Evolutionary conservation across 1,284 basidiomycete genomes (phyloP).

Genomic region (Ceratobasidium sp.): DNA sequence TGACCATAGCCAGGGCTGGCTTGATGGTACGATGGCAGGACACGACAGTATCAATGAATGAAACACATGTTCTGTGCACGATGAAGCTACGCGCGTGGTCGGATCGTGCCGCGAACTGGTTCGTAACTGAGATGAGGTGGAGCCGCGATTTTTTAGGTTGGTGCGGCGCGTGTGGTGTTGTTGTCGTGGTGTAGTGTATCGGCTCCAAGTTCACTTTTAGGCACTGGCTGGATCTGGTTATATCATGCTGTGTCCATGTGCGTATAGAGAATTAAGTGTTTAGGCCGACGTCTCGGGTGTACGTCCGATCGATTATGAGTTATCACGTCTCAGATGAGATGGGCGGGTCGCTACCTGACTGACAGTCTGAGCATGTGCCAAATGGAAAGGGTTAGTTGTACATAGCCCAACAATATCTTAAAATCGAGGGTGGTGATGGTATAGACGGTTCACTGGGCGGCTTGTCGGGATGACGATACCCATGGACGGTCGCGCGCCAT

Average conservation of each 20-base stretch:
- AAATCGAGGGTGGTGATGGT: conserved; percentile 13
- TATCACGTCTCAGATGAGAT: conserved; percentile 3
- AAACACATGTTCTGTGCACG: neutral
- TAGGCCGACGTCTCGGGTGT: neutral
- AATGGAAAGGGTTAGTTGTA: neutral
- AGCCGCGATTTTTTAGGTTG: conserved; percentile 15
- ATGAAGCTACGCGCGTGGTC: neutral
- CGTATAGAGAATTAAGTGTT: neutral
- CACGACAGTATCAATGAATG: neutral
- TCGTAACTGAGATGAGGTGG: conserved; percentile 17
- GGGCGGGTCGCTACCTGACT: neutral
- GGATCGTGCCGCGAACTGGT: conserved; percentile 1
- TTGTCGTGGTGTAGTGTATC: neutral
- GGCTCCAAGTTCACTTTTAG: neutral
- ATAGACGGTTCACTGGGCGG: neutral
- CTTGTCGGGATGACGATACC: neutral
- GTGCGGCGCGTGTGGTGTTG: neutral
- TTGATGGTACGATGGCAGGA: neutral
- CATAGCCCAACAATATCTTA: conserved; percentile 2
- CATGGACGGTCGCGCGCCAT: neutral
- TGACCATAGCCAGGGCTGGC: neutral
- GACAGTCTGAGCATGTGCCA: neutral
- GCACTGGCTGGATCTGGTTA: neutral
- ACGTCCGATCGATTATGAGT: conserved; percentile 7
- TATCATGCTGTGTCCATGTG: neutral